Evolutionary conservation across 2,329 filamentous ascomycete species (phyloP).

Genomic region (Botrytis paeoniae): DNA sequence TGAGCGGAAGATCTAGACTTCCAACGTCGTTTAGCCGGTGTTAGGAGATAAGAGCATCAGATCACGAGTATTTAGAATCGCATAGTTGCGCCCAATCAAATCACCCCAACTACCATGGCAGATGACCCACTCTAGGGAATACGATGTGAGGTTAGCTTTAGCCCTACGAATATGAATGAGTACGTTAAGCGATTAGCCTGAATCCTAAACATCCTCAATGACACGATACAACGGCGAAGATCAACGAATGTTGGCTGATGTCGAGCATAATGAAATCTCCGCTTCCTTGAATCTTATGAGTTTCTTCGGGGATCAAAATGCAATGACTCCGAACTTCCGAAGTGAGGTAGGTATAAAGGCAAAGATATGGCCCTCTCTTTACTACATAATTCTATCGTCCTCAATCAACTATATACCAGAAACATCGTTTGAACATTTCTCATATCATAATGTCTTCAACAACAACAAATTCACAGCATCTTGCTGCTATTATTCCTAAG

Average conservation of each 20-base stretch:
- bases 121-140: neutral
- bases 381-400: neutral
- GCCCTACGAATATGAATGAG: neutral
- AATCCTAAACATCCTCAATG: neutral
- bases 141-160: neutral
- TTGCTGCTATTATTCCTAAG: slow-evolving; percentile 9
- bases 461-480: neutral
- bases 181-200: neutral
- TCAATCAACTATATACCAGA: neutral
- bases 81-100: neutral
- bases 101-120: neutral
- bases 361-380: neutral
- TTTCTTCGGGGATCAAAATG: neutral
- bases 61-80: neutral
- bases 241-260: neutral
- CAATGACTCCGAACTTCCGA: neutral
- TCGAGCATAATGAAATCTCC: neutral
- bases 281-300: neutral
- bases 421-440: neutral
- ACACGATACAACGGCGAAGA: neutral
- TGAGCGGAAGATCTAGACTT: neutral
- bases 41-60: neutral
- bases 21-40: neutral
- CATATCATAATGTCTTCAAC: neutral
- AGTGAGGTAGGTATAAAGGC: neutral